Percentiles rank a stretch among this genome's conserved stretches.
Evolutionary conservation across 2,329 filamentous ascomycete genomes (phyloP).

Genomic region (Arthrobotrys iridis): DNA sequence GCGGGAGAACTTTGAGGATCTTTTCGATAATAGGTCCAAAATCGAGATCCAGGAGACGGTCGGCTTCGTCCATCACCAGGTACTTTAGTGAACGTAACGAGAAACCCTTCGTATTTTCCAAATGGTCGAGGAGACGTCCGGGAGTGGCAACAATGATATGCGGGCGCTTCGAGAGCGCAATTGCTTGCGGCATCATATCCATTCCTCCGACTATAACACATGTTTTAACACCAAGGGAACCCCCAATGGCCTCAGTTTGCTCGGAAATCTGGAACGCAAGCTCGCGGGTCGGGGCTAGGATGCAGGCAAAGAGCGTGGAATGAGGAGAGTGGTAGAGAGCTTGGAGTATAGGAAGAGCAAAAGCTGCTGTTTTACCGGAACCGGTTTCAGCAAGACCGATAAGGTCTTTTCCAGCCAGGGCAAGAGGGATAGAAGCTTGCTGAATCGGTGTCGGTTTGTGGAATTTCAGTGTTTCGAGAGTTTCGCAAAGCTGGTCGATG

Average conservation of each 20-base stretch:
- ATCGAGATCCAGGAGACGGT: constrained; percentile 89
- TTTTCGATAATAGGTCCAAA: constrained; percentile 94
- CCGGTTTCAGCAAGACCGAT: constrained; percentile 96
- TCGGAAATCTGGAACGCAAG: constrained; percentile 90
- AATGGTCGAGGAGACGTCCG: constrained; percentile 85
- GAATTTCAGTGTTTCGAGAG: constrained; percentile 83
- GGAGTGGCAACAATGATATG: constrained; percentile 94
- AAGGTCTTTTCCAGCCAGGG: constrained; percentile 81
- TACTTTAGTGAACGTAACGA: constrained; percentile 83
- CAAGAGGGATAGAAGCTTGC: constrained; percentile 80
- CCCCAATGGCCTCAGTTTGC: constrained; percentile 85
- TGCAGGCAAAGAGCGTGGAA: constrained; percentile 86
- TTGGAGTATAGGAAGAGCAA: constrained; percentile 91
- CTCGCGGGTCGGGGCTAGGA: constrained; percentile 92
- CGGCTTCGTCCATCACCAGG: constrained; percentile 94
- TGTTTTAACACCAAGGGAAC: constrained; percentile 85
- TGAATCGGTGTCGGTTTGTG: constrained; percentile 90
- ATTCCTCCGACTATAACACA: constrained; percentile 90
- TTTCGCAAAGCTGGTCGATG: constrained; percentile 86
- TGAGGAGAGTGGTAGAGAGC: constrained; percentile 74
- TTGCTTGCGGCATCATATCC: constrained; percentile 92
- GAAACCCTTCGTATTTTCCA: constrained; percentile 97
- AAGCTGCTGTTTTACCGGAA: constrained; percentile 94
- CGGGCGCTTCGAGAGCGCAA: constrained; percentile 93
- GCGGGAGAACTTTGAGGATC: constrained; percentile 83